Percentiles rank a stretch among this genome's conserved stretches.
Conservation (phyloP, 2,329 filamentous ascomycete species). For the Talaromyces amestolkiae region DNA sequence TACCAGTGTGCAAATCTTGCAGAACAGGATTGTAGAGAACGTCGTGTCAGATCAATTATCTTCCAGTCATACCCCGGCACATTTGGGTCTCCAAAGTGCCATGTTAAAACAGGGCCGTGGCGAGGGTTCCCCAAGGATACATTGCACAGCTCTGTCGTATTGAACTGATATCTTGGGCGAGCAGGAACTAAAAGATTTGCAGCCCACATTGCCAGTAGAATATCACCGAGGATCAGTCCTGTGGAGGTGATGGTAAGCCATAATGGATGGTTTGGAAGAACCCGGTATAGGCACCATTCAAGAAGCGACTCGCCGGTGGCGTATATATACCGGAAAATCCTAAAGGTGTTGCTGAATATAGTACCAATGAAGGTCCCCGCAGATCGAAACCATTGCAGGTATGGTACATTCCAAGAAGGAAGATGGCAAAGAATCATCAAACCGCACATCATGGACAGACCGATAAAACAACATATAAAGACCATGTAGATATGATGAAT, state of each 20-base stretch:
- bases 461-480: slow-evolving; percentile 12
- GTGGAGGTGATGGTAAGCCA: not conserved
- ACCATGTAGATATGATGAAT: slow-evolving; percentile 11
- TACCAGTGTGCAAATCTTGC: slow-evolving; percentile 4
- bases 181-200: not conserved
- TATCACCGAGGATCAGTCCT: not conserved
- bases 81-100: not conserved
- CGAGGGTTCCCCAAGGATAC: not conserved
- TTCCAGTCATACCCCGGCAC: not conserved
- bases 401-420: not conserved
- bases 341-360: not conserved
- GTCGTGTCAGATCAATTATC: not conserved
- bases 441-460: slow-evolving; percentile 2
- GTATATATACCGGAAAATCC: not conserved
- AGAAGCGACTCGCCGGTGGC: not conserved
- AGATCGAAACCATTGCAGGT: not conserved
- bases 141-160: not conserved
- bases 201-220: slow-evolving; percentile 10
- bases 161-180: not conserved
- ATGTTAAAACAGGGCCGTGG: not conserved
- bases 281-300: not conserved
- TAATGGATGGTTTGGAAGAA: not conserved
- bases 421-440: slow-evolving; percentile 6
- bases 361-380: not conserved
- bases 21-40: not conserved